phyloP scores from a whole-genome alignment of 2,329 filamentous ascomycete species.

The Trichoderma breve region DNA sequence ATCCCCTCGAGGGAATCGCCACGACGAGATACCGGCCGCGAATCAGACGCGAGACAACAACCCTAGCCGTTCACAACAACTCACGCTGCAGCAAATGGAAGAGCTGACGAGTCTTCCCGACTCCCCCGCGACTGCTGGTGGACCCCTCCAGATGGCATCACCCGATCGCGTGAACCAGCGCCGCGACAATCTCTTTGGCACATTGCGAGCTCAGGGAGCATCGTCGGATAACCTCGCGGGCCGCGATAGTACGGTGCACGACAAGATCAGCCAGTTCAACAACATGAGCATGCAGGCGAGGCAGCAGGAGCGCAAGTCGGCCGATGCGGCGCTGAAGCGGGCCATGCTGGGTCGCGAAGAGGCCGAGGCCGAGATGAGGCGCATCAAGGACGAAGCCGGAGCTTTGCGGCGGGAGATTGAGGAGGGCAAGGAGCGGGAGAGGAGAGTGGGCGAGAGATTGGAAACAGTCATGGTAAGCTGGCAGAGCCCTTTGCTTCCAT shows the following conservation, averaged over 20 bases:
- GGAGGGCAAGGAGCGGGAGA: constrained; percentile 64
- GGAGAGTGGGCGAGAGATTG: constrained; percentile 63
- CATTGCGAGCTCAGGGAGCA: constrained; percentile 33
- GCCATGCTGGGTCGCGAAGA: constrained; percentile 69
- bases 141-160: constrained; percentile 59
- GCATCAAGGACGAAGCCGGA: constrained; percentile 59
- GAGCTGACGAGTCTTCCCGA: constrained; percentile 47
- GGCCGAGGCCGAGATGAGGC: constrained; percentile 66
- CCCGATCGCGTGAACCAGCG: constrained; percentile 62
- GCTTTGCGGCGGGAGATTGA: constrained; percentile 58
- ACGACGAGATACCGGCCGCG: background rate
- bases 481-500: background rate
- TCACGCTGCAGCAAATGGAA: constrained; percentile 39
- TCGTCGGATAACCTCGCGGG: background rate
- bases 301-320: constrained; percentile 61
- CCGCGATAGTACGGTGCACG: constrained; percentile 61
- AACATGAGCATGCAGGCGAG: constrained; percentile 60
- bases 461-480: constrained; percentile 66
- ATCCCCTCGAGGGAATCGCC: constrained; percentile 2
- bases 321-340: constrained; percentile 63
- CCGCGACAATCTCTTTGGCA: constrained; percentile 38
- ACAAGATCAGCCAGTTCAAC: constrained; percentile 72
- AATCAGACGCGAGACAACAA: background rate
- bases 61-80: background rate
- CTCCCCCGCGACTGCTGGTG: constrained; percentile 49